Conservation (phyloP, 2,329 filamentous ascomycete species). For the Lachnellula occidentalis region DNA sequence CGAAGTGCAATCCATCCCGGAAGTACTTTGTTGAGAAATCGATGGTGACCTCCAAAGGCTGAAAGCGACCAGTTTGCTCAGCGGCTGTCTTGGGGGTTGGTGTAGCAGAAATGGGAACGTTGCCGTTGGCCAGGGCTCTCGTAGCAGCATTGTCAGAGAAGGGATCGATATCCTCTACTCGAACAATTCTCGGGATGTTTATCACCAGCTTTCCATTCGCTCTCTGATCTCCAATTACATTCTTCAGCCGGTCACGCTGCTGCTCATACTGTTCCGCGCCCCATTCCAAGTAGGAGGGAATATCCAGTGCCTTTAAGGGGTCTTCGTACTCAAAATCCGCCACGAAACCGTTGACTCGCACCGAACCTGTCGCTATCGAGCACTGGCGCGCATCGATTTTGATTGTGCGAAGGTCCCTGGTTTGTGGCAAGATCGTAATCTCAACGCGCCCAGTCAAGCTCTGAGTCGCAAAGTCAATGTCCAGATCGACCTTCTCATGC, state of each 20-base stretch:
- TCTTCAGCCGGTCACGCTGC: conserved; percentile 59
- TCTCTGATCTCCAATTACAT: conserved; percentile 26
- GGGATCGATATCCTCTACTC: conserved; percentile 55
- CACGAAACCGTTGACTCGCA: conserved; percentile 43
- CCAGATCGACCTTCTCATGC: conserved; percentile 83
- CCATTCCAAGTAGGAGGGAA: conserved; percentile 57
- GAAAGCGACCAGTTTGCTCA: conserved; percentile 41
- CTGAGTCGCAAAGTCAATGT: conserved; percentile 77
- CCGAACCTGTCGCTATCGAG: conserved; percentile 48
- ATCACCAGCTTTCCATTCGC: conserved; percentile 54
- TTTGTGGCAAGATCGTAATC: conserved; percentile 61
- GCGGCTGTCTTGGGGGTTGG: conserved; percentile 30
- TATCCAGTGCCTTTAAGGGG: conserved; percentile 60
- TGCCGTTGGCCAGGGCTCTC: conserved; percentile 27
- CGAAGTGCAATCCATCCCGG: conserved; percentile 86
- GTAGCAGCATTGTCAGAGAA: conserved; percentile 43
- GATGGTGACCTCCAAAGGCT: conserved; percentile 60
- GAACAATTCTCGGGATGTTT: conserved; percentile 52
- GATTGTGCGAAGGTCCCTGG: conserved; percentile 52
- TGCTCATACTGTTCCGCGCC: conserved; percentile 71
- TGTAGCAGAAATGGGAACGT: conserved; percentile 30
- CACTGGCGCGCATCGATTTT: conserved; percentile 58
- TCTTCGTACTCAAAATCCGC: conserved; percentile 40
- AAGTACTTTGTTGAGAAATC: conserved; percentile 73
- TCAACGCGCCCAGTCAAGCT: conserved; percentile 73